Evolutionary conservation across 352 stramenopile species (phyloP).

Genomic region (Elongisporangium senticosum): DNA sequence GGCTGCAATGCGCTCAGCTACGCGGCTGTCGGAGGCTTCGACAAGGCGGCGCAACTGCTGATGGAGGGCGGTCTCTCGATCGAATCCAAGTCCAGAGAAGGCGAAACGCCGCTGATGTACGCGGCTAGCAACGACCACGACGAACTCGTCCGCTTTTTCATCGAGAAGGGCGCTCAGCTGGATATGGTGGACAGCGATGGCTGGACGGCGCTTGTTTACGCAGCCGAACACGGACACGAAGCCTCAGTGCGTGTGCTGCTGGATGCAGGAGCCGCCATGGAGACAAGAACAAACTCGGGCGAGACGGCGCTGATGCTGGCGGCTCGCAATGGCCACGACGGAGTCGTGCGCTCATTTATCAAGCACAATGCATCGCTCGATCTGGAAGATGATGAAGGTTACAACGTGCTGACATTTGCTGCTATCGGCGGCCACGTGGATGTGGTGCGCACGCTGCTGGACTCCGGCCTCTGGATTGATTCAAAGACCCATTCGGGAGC

Average conservation of each 20-base stretch:
- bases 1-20: no score
- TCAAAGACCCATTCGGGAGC: slow-evolving; percentile 74
- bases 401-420: slow-evolving; percentile 64
- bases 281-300: slow-evolving; percentile 49
- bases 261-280: slow-evolving; percentile 24
- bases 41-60: neutral
- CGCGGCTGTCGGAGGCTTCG: no score
- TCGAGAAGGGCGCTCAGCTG: no score
- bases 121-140: no score
- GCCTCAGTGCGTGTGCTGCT: slow-evolving; percentile 50
- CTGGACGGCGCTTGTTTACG: slow-evolving; percentile 67
- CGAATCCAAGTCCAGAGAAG: slow-evolving; percentile 77
- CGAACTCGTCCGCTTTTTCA: no score
- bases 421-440: slow-evolving; percentile 57
- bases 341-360: slow-evolving; percentile 53
- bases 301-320: slow-evolving; percentile 72
- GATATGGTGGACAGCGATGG: slow-evolving; percentile 4
- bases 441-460: slow-evolving; percentile 49
- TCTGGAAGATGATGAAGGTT: slow-evolving; percentile 69
- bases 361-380: slow-evolving; percentile 71
- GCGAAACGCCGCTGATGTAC: no score
- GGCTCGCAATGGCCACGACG: slow-evolving; percentile 57
- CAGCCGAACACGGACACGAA: slow-evolving; percentile 59
- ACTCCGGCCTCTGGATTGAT: slow-evolving; percentile 54
- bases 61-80: slow-evolving; percentile 71